Evolutionary conservation across 2,329 filamentous ascomycete genomes (phyloP), one percentile per base, ranked within the genome.

Genomic region (Fusarium anthophilum): DNA sequence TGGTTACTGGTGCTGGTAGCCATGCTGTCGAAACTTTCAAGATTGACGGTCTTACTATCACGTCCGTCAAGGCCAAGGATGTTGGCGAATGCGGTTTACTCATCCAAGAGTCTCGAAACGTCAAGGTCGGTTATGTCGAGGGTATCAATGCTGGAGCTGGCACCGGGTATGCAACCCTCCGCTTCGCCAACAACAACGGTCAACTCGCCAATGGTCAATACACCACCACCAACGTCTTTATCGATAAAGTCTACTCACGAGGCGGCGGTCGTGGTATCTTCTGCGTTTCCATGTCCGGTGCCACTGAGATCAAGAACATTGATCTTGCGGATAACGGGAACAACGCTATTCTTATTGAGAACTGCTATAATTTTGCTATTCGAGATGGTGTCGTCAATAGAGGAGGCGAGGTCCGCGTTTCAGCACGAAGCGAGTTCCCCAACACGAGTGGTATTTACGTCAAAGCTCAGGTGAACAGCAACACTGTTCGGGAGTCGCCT

Each of bases 11-110:
- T 7, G 87, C 88, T 13, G 81, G 86, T 11, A 88, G 86, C 76
- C 88, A 90, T 76, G 87, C 87, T 6, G 87, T 90, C 39, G 88
- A 90, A 80, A 88, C 86, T 0, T 90, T 87, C 87, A 90, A 90
- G 78, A 90, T 90, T 47, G 85, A 89, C 70, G 85, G 86, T 17
- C 83, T 90, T 6, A 82, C 78, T 2, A 87, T 90, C 74, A 83
- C 84, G 72, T 80, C 82, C 24, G 88, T 90, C 47, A 86, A 90
- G 41, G 88, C 88, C 3, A 81, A 82, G 14, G 81, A 90, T 66
- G 85, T 88, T 6, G 88, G 87, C 47, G 88, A 90, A 79, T 88
- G 81, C n/a, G 88, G 88, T 1, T 73, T 90, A n/a, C 82, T 90
- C 22, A 79, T 90, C 37, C 88, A 90, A 63, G 85, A 83, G 45